Evolutionary conservation across 148 eudicot species (phyloP).

Genomic region (Salicornia ramosissima): DNA sequence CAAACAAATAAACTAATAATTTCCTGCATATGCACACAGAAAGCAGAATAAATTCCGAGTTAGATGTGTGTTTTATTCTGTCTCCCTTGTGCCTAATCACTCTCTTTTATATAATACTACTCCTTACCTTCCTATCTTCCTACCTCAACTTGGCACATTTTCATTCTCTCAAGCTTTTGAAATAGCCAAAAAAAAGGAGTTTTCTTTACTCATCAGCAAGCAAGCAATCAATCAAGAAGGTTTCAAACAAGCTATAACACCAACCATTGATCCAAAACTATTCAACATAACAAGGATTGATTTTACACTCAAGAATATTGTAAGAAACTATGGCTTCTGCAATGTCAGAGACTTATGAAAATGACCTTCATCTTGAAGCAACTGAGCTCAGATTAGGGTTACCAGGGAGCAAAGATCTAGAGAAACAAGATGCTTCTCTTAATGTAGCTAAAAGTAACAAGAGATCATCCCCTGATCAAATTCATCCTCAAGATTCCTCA

Average conservation of each 20-base stretch:
- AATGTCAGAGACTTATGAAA: conserved; percentile 25
- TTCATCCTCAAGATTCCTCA: conserved; percentile 30
- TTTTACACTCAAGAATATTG: neutral
- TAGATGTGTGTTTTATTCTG: conserved; percentile 43
- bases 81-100: conserved; percentile 24
- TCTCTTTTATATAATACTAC: conserved; percentile 22
- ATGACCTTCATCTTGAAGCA: conserved; percentile 45
- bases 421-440: conserved; percentile 16
- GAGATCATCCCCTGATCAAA: conserved; percentile 40
- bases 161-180: conserved; percentile 15
- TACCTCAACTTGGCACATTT: conserved; percentile 21
- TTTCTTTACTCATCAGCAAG: conserved; percentile 3
- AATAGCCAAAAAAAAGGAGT: conserved; percentile 17
- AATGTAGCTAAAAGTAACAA: conserved; percentile 29
- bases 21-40: conserved; percentile 27
- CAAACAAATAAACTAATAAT: no score
- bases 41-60: conserved; percentile 34
- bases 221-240: no score
- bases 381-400: conserved; percentile 66
- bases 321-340: conserved; percentile 33
- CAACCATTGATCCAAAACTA: neutral
- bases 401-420: conserved; percentile 40
- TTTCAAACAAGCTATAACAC: conserved; percentile 6
- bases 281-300: conserved; percentile 21
- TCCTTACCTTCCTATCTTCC: conserved; percentile 20